Base-by-base conservation (phyloP, 495 filamentous ascomycete species). In the Penicillium antarcticum region DNA sequence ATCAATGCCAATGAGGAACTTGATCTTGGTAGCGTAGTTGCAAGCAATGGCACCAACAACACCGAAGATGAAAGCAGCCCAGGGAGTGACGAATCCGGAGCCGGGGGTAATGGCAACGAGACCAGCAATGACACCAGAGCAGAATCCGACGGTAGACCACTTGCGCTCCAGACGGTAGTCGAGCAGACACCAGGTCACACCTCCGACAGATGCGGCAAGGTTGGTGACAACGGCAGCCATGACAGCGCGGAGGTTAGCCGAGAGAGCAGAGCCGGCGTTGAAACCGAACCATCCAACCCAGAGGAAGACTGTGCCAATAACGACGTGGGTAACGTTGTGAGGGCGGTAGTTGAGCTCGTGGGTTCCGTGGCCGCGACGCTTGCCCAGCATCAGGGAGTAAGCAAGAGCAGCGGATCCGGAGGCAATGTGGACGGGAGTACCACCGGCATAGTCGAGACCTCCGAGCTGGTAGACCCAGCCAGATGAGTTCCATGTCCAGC, bases 201-300 rank as follows among this genome's bases (percentile, higher is more conserved):
- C 92, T 45, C 91, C 94, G 32, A 92, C 75, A 1, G 73, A 72
- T 36, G 78, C 78, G 45, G 78, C 74, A 17, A 81, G 62, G 60
- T 81, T 81, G 45, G 78, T 81, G 21, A 79, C 75, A n/a, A 80
- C 76, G 17, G 77, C 77, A 39, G 78, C 78, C 78, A 81, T 81
- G 32, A 79, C 76, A 48, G 94, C 58, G 24, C 94, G 87, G 70
- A 95, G 71, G 72, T 95, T 97, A 53, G 91, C 92, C 36, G 83
- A 79, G 34, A 96, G 79, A n/a, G 92, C 94, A 18, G 85, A 89
- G 51, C 94, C 94, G 45, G 88, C 94, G 64, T 98, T 98, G 82
- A 98, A 98, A 43, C 94, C 94, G 65, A 97, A 97, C 94, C 94
- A 98, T 23, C 94, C 94, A 41, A 97, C 91, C 94, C 94, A 98